These are phyloP conservation scores for Anethum foeniculum DNA, from an alignment of 140 eudicot species.

Conservation along the genomic window DNA sequence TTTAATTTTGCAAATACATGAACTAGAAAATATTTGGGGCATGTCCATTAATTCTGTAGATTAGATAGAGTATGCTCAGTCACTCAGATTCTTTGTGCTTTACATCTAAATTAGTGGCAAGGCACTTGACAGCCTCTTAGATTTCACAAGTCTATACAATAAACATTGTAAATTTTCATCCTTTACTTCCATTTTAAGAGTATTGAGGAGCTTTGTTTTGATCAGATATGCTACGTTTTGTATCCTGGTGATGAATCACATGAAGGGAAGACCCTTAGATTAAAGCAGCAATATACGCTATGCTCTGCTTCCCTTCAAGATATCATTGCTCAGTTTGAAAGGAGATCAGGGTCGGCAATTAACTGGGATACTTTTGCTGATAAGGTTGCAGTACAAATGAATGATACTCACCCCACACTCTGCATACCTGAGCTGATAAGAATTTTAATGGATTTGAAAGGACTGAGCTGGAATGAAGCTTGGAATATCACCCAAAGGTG, in stretches of 20 bases:
- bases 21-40: not conserved
- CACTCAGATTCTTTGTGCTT: not conserved
- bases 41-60: not conserved
- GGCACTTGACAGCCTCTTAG: not conserved
- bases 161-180: not conserved
- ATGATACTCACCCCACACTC: conserved; percentile 79
- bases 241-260: conserved; percentile 95
- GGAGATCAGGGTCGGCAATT: conserved; percentile 54
- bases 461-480: conserved; percentile 67
- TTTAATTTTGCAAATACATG: not conserved
- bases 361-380: conserved; percentile 70
- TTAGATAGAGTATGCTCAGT: not conserved
- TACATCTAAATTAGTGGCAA: not conserved
- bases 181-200: not conserved
- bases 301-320: conserved; percentile 99
- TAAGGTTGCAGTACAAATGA: conserved; percentile 76
- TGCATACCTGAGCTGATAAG: conserved; percentile 70
- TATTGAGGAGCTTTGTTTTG: not conserved
- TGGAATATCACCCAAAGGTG: conserved; percentile 70
- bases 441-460: conserved; percentile 54
- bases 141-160: not conserved
- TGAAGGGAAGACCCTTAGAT: conserved; percentile 81
- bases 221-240: conserved; percentile 72
- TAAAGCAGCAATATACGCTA: conserved; percentile 91
- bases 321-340: conserved; percentile 71